Evolutionary conservation across 306 rosid genomes (phyloP), one percentile per base, ranked within the genome.

Genomic region (Corylus americana): DNA sequence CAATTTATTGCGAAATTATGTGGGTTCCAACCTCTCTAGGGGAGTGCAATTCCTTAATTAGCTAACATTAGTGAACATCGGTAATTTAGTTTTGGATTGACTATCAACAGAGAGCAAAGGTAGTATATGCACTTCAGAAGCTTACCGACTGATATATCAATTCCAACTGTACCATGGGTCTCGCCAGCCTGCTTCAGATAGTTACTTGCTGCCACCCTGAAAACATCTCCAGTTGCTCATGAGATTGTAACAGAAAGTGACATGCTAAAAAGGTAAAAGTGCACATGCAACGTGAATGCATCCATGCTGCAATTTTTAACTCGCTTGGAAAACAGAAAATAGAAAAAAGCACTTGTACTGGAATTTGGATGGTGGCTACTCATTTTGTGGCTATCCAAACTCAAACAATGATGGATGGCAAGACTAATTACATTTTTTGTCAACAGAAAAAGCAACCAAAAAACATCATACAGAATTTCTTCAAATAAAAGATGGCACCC

Each of bases 111-210:
- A 18, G 20, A 59, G 47, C 12, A 35, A 16, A 75, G 14, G 9
- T 18, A 7, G 11, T 7, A 59, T 20, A 50, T 37, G 80, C 22
- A 49, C 13, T 74, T 78, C 39, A 70, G 80, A 71, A 81, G 55
- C 97, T 88, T 77, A 91, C 98, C 99, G 0, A 95, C 78, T 18
- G 97, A 89, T 63, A 95, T 70, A 17, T 82, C 82, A 82, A 95
- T 90, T 83, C 82, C 81, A 53, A 95, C 97, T 2, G 97, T 91
- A 74, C 79, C 97, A 18, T 89, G 99, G 75, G 87, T 80, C 80
- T 92, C 97, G 44, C 99, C 98, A 35, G 97, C 97, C 87, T 78
- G 85, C 87, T 85, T 84, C 78, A 95, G 90, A 85, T 95, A 90
- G 80, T 66, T 86, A 86, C 96, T 91, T 35, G 99, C 97, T 5